Base-by-base conservation (phyloP, 495 filamentous ascomycete species). In the Sabuloglossum arenarium region DNA sequence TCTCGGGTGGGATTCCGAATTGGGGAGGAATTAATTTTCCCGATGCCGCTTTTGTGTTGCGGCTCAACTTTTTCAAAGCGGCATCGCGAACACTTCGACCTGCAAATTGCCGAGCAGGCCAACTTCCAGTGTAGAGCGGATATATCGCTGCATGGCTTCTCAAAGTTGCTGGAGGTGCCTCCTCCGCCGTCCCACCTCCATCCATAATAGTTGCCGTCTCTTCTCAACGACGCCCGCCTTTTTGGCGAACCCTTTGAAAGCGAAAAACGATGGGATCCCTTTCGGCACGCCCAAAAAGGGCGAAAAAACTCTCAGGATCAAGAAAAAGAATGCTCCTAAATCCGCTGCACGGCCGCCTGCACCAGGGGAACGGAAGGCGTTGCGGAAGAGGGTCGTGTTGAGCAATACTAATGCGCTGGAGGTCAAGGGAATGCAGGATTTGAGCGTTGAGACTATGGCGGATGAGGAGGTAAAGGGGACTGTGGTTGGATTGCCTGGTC, bases 401-500 rank as follows among this genome's bases (percentile, higher is more conserved):
- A 91, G 82, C 69, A 98, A 97, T 69, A 82, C 83, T 63, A 97
- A 95, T 71, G 91, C 91, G 34, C 71, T 94, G 23, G 78, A 79
- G 60, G 79, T 95, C 28, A 64, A 69, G 25, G 81, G 77, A 21
- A 69, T 93, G 65, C 63, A 69, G 59, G 73, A 84, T 21, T 61
- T 94, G 45, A 73, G 70, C 1, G 62, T 69, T 11, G 71, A 78
- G 56, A 76, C 69, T 51, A 70, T 83, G 65, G 47, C 30, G 25
- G 69, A 79, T 55, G 59, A 70, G 28, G 66, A 71, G 12, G 70
- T 79, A 14, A 69, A 70, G 21, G 86, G 87, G 23, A 70, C 74
- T 32, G 75, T 97, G 21, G 59, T 88, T 23, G 79, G 76, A 5
- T 68, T 98, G 47, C 79, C 82, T n/a, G 73, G 71, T n/a, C 67